Evolutionary conservation across 1,284 basidiomycete genomes (phyloP).

Genomic region (Ustilago tritici): DNA sequence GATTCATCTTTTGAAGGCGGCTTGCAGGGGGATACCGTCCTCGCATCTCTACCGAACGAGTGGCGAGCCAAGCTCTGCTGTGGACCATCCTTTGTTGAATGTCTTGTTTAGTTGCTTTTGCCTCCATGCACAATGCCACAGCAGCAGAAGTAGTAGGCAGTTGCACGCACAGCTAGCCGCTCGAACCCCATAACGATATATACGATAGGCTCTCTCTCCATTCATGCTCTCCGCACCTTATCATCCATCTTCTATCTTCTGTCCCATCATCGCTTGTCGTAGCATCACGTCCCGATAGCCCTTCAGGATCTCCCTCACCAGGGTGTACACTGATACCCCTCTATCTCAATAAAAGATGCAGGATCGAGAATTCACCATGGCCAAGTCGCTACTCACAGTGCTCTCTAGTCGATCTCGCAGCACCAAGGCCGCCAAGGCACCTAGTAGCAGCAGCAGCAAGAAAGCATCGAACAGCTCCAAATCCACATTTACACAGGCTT

Average conservation of each 20-base stretch:
- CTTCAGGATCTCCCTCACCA: background rate
- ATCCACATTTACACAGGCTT: background rate
- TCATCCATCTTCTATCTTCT: background rate
- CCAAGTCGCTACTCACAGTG: conserved; percentile 36
- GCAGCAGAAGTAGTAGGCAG: background rate
- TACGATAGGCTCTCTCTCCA: background rate
- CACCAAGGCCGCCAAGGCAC: background rate
- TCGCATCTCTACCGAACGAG: background rate
- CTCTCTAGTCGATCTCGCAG: conserved; percentile 23
- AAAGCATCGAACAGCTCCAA: conserved; percentile 12
- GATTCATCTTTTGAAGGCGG: background rate
- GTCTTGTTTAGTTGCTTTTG: background rate
- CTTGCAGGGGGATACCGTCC: background rate
- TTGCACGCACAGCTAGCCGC: background rate
- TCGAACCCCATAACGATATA: conserved; percentile 8
- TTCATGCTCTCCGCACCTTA: conserved; percentile 4
- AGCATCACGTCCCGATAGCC: background rate
- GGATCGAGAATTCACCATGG: conserved; percentile 33
- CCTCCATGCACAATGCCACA: background rate
- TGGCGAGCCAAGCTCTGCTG: conserved; percentile 4
- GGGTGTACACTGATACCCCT: background rate
- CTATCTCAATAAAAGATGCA: conserved; percentile 20
- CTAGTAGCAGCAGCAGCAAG: conserved; percentile 1
- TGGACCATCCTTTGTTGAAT: conserved; percentile 4
- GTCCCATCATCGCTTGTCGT: background rate